A percentile compares a stretch with the other conserved stretches of the same genome.
These are phyloP conservation scores for Trichoderma erinaceum DNA, from an alignment of 495 filamentous ascomycete genomes.

Conservation along the genomic window DNA sequence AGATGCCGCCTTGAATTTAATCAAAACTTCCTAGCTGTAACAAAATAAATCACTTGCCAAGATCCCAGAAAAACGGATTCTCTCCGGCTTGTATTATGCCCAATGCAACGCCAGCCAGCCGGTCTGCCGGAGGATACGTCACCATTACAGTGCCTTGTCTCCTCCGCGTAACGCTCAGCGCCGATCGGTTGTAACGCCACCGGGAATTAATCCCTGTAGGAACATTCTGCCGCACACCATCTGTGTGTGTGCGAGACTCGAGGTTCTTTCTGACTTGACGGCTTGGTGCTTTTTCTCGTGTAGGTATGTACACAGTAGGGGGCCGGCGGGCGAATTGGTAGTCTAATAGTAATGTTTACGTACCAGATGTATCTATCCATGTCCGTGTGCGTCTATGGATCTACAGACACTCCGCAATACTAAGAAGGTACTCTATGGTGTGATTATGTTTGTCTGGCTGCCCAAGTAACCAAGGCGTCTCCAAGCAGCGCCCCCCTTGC, in stretches of 20 bases:
- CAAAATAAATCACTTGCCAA: background rate
- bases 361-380: too few relatives aligned
- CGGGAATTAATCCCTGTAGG: conserved; percentile 12
- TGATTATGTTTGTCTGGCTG: too few relatives aligned
- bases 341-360: too few relatives aligned
- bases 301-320: too few relatives aligned
- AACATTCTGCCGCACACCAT: background rate
- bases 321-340: too few relatives aligned
- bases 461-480: background rate
- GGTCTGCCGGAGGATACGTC: conserved; percentile 11
- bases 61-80: background rate
- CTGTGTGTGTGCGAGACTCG: background rate
- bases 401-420: too few relatives aligned
- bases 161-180: conserved; percentile 12
- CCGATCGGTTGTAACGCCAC: conserved; percentile 11
- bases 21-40: background rate
- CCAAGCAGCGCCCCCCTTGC: background rate
- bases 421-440: too few relatives aligned
- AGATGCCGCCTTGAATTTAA: background rate
- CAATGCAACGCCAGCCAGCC: background rate
- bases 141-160: conserved; percentile 8
- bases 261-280: too few relatives aligned
- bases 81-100: background rate
- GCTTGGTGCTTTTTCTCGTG: too few relatives aligned
- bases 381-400: too few relatives aligned